Base-by-base conservation (phyloP, 768 basidiomycete genomes). In the Lyophyllum shimeji region DNA sequence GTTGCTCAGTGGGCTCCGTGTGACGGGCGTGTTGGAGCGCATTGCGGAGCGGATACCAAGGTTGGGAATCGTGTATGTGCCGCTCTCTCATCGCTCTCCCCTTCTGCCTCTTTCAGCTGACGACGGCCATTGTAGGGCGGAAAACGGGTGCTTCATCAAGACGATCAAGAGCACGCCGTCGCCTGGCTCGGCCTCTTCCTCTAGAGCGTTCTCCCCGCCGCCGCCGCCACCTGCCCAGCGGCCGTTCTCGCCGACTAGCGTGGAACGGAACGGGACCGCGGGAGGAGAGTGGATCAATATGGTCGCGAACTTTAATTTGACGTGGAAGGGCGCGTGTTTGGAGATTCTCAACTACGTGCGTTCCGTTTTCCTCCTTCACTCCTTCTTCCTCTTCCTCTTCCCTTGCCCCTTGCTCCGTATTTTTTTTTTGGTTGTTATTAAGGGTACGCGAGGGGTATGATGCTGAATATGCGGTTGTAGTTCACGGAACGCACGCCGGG, bases 401-500 rank as follows among this genome's bases (percentile, higher is more conserved):
- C n/a, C n/a, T n/a, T n/a, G n/a, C n/a, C n/a, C n/a, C n/a, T n/a
- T n/a, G n/a, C n/a, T n/a, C n/a, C n/a, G n/a, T n/a, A n/a, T n/a
- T n/a, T n/a, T 52, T 34, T 29, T 15, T 13, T 1, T 13, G 29
- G 29, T 4, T 29, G 29, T 4, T 29, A 8, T n/a, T 42, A n/a
- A n/a, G n/a, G n/a, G n/a, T n/a, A n/a, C n/a, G n/a, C n/a, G n/a
- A n/a, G n/a, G n/a, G n/a, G n/a, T n/a, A n/a, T n/a, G 21, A 34
- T 31, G 42, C 20, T 52, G 60, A 21, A 54, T 2, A 20, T 29
- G 24, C 50, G 2, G 31, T 0, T n/a, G 0, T 61, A 94, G 92
- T 94, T 93, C 73, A 84, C 89, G 4, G 93, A 95, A 69, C 87
- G 93, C 21, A 95, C 93, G 0, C 90, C 93, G 0, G 90, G 88